Percentiles rank a stretch among this genome's conserved stretches.
Evolutionary conservation across 441 rosid species (phyloP).

Genomic region (Erodium moschatum): DNA sequence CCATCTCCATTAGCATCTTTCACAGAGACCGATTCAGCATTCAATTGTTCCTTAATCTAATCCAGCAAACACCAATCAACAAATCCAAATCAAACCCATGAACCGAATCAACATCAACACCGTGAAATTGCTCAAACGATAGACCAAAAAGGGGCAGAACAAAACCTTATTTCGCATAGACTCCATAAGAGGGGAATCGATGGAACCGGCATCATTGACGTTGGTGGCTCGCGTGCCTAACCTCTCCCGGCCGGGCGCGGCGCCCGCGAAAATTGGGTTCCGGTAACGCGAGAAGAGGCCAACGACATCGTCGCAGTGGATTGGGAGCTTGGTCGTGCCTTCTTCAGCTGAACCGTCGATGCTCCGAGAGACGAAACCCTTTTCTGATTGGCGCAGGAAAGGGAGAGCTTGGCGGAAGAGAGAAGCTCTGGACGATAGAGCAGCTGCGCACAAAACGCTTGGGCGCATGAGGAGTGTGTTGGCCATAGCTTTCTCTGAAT

Average conservation of each 20-base stretch:
- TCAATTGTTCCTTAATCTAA: slow-evolving; percentile 70
- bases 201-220: background rate
- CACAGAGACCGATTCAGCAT: slow-evolving; percentile 71
- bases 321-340: background rate
- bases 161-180: background rate
- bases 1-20: slow-evolving; percentile 90
- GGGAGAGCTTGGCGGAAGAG: background rate
- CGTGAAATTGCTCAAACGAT: too few species aligned
- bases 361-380: background rate
- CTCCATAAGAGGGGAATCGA: background rate
- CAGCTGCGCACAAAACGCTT: background rate
- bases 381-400: background rate
- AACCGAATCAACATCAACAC: background rate
- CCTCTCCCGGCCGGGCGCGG: background rate
- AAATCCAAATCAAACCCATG: background rate
- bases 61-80: slow-evolving; percentile 10
- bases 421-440: background rate
- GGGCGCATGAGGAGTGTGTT: background rate
- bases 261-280: background rate
- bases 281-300: background rate
- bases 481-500: slow-evolving; percentile 8
- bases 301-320: background rate
- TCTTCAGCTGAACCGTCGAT: background rate
- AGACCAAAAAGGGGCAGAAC: background rate
- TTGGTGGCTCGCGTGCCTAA: background rate